A percentile compares a stretch with the other conserved stretches of the same genome.
These are phyloP conservation scores for Fusarium miscanthi DNA, from an alignment of 2,329 filamentous ascomycete species.

Conservation along the genomic window DNA sequence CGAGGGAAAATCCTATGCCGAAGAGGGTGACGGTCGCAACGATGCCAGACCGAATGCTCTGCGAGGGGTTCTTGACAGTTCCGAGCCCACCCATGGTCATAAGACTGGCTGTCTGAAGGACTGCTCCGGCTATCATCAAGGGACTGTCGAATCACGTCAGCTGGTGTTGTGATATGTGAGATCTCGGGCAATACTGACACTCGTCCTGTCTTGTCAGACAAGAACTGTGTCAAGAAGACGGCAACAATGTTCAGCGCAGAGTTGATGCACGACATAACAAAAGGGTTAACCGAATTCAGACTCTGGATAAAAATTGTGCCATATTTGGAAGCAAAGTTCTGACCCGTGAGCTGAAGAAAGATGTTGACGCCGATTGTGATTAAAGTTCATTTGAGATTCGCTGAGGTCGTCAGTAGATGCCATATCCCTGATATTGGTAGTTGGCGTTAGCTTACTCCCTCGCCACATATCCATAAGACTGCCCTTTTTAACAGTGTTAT, in stretches of 20 bases:
- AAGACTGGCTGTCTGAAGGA: slow-evolving; percentile 45
- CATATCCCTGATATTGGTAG: neutral
- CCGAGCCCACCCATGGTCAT: slow-evolving; percentile 54
- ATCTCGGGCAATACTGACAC: neutral
- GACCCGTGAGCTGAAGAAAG: slow-evolving; percentile 48
- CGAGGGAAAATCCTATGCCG: slow-evolving; percentile 46
- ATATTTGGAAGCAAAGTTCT: slow-evolving; percentile 47
- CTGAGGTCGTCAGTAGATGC: neutral
- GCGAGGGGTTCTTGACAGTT: slow-evolving; percentile 28
- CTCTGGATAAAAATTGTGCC: slow-evolving; percentile 47
- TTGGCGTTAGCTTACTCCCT: neutral
- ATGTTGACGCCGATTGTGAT: slow-evolving; percentile 46
- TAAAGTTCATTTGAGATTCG: slow-evolving; percentile 40
- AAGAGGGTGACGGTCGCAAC: slow-evolving; percentile 50
- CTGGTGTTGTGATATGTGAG: neutral
- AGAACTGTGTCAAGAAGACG: slow-evolving; percentile 12
- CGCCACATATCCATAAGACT: slow-evolving; percentile 1
- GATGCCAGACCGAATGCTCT: slow-evolving; percentile 42
- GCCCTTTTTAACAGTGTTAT: neutral
- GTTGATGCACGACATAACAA: slow-evolving; percentile 40
- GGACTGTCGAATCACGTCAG: slow-evolving; percentile 20
- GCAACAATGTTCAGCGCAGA: slow-evolving; percentile 31
- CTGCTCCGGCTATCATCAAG: slow-evolving; percentile 43
- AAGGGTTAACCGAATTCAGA: slow-evolving; percentile 46
- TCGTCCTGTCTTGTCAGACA: slow-evolving; percentile 3